phyloP scores from a whole-genome alignment of 129 eudicot genomes.

The Escallonia rubra region DNA sequence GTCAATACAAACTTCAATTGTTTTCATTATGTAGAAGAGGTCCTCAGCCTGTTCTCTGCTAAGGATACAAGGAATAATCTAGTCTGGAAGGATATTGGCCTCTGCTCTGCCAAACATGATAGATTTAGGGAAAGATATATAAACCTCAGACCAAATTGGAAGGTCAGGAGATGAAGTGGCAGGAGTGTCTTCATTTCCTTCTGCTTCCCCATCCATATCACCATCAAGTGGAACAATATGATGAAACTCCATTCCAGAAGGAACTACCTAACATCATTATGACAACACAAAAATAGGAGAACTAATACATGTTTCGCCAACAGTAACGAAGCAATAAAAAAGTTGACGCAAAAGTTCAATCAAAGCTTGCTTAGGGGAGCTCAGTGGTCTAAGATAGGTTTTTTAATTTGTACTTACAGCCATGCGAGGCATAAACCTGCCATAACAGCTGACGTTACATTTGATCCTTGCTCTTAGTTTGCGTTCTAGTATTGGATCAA shows the following conservation, averaged over 20 bases:
- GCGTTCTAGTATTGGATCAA: conserved; percentile 69
- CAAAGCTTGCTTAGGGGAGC: background rate
- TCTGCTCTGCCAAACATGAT: background rate
- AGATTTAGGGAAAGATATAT: conserved; percentile 4
- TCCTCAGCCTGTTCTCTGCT: background rate
- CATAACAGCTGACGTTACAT: conserved; percentile 67
- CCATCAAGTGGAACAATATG: conserved; percentile 54
- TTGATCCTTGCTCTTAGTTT: conserved; percentile 68
- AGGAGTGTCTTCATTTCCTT: conserved; percentile 43
- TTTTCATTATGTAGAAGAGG: background rate
- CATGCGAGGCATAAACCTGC: conserved; percentile 82
- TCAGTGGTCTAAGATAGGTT: too few relatives aligned
- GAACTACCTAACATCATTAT: conserved; percentile 48
- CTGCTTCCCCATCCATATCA: conserved; percentile 49
- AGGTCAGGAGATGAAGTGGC: conserved; percentile 40
- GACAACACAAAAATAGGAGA: background rate
- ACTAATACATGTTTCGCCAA: background rate
- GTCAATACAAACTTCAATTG: background rate
- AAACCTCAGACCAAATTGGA: conserved; percentile 87
- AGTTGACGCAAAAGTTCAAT: background rate
- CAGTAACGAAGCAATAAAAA: background rate
- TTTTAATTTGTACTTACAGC: conserved; percentile 36
- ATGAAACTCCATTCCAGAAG: conserved; percentile 92
- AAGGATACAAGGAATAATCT: background rate
- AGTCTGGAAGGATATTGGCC: background rate